Evolutionary conservation across 164 flowering plant genomes (phyloP), one percentile per base, ranked within the genome.

Genomic region (Nymphaea colorata): DNA sequence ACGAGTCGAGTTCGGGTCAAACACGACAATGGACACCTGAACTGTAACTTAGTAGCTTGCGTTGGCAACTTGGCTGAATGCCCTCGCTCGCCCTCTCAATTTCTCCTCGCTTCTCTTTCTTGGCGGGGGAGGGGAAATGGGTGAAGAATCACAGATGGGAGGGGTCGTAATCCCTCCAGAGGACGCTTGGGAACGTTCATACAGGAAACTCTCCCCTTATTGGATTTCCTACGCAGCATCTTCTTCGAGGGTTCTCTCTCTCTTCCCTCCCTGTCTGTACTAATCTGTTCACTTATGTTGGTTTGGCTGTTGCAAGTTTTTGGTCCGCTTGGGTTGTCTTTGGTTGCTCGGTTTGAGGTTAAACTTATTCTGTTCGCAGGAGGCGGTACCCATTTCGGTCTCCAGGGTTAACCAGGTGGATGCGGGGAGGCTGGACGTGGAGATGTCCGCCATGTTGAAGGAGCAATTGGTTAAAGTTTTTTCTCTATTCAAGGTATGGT

Each of bases 361-460:
- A 47, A 47, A 2, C 12, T 7, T 47, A 2, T 3, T 5, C 12
- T 47, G 55, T 47, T 47, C 7, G 55, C 81, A 85, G 92, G 64
- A 78, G 43, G n/a, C 68, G 4, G 77, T 89, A 15, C 90, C 94
- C 0, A 70, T 95, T 43, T 73, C 87, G 11, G 84, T 92, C 74
- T 92, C 99, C 41, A 87, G 90, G 83, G 99, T 95, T 59, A 92
- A 90, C 76, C 99, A 92, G 74, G 76, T 95, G 25, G 99, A 95
- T 75, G 99, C 99, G 15, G 96, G 82, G 14, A 87, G 98, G 76
- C 76, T 95, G 72, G 99, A 95, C 68, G 77, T 92, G 60, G 99
- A 95, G 74, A 90, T 95, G 88, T 84, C 98, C 16, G 97, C 93
- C 42, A 95, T 95, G 99, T 74, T 95, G 77, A 95, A 95, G 74